phyloP scores from a whole-genome alignment of 306 rosid species.

The Psophocarpus tetragonolobus region DNA sequence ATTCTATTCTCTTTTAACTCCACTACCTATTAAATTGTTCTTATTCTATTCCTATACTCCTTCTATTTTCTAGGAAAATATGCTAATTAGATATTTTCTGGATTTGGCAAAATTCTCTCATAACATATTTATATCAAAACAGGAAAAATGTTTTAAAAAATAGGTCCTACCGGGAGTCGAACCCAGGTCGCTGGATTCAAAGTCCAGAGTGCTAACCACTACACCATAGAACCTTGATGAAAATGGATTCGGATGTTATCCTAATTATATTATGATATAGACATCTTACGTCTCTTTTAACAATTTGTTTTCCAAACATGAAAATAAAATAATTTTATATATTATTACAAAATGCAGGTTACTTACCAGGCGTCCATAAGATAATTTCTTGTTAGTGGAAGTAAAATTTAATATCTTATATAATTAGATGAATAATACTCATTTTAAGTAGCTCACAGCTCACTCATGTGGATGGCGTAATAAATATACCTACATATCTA shows the following conservation, averaged over 20 bases:
- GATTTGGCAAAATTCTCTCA: not conserved
- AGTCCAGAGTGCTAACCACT: constrained; percentile 81
- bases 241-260: too few relatives aligned
- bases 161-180: constrained; percentile 65
- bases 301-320: not conserved
- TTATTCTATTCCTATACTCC: not conserved
- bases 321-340: not conserved
- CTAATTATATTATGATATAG: too few relatives aligned
- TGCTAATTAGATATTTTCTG: not conserved
- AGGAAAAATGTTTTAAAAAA: rapidly evolving
- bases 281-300: too few relatives aligned
- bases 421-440: not conserved
- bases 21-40: not conserved
- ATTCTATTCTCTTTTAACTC: not conserved
- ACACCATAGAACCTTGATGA: constrained; percentile 69
- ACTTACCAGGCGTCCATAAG: not conserved
- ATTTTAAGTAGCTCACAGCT: not conserved
- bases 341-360: not conserved
- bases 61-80: not conserved
- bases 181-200: constrained; percentile 83
- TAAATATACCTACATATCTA: not conserved
- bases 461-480: not conserved
- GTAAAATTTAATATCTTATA: not conserved
- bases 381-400: not conserved
- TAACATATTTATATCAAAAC: not conserved